Evolutionary conservation across 225 moss, liverwort and hornwort genomes (phyloP).

Genomic region (Polytrichum formosum): DNA sequence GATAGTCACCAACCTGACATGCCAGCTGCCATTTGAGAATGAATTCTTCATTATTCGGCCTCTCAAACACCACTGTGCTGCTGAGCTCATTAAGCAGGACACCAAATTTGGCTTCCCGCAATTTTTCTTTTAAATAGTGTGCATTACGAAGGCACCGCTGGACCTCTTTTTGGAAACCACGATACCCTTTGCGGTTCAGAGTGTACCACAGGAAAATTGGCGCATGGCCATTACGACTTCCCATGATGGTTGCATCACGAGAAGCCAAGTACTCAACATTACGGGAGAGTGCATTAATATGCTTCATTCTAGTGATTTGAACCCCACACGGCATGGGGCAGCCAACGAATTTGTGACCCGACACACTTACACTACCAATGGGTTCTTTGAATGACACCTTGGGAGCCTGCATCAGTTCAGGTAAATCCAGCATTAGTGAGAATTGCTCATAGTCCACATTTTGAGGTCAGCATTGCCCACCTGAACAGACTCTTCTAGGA

Average conservation of each 20-base stretch:
- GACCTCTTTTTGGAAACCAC: conserved; percentile 91
- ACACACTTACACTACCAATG: conserved; percentile 98
- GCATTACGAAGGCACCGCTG: conserved; percentile 92
- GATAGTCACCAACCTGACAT: conserved; percentile 46
- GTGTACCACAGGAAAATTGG: conserved; percentile 97
- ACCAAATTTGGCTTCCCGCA: conserved; percentile 77
- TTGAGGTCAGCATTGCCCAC: too few species aligned
- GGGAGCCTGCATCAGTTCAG: conserved; percentile 72
- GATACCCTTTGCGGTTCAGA: conserved; percentile 91
- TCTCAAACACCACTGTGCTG: conserved; percentile 97
- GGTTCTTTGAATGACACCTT: conserved; percentile 93
- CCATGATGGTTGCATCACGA: conserved; percentile 98
- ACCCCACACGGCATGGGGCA: conserved; percentile 99
- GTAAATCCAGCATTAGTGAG: conserved; percentile 20
- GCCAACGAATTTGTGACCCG: conserved; percentile 95
- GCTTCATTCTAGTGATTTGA: conserved; percentile 84
- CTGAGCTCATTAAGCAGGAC: conserved; percentile 95
- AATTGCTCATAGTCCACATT: not conserved
- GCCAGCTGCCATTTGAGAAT: conserved; percentile 95
- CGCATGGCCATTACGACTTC: conserved; percentile 97
- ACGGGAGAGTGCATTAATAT: conserved; percentile 70
- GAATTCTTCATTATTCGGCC: conserved; percentile 72
- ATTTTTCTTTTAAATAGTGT: conserved; percentile 63
- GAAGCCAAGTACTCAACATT: conserved; percentile 98
- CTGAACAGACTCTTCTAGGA: too few species aligned